A percentile compares a stretch with the other conserved stretches of the same genome.
Conservation (phyloP, 2,329 filamentous ascomycete species). For the Alternaria sp. region DNA sequence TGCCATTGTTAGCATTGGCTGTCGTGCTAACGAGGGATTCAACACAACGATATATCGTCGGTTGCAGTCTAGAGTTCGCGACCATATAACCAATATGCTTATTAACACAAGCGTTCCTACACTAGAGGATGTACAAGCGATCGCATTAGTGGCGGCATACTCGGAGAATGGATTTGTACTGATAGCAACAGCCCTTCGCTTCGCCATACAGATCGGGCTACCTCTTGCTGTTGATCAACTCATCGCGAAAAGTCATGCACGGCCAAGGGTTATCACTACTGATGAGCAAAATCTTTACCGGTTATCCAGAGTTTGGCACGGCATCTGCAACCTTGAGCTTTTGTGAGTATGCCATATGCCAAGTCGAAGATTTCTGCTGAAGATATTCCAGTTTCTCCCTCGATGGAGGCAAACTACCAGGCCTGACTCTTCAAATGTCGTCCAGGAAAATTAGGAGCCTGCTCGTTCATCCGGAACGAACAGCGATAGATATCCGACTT, state of each 20-base stretch:
- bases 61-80: constrained; percentile 42
- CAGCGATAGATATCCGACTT: constrained; percentile 60
- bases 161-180: constrained; percentile 61
- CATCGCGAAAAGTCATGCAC: constrained; percentile 40
- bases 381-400: constrained; percentile 50
- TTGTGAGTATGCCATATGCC: constrained; percentile 29
- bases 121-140: constrained; percentile 61
- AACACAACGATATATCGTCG: constrained; percentile 49
- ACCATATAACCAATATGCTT: constrained; percentile 58
- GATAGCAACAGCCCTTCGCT: constrained; percentile 59
- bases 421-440: constrained; percentile 48
- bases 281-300: constrained; percentile 48
- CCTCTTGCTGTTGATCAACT: constrained; percentile 51
- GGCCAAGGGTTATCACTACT: constrained; percentile 11
- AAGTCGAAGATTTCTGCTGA: background rate
- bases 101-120: constrained; percentile 52
- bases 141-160: constrained; percentile 62
- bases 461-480: constrained; percentile 54
- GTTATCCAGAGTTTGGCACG: constrained; percentile 60
- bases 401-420: constrained; percentile 56
- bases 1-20: constrained; percentile 62
- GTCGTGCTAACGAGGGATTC: constrained; percentile 56
- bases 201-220: constrained; percentile 60
- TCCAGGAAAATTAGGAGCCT: constrained; percentile 57
- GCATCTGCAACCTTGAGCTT: constrained; percentile 61